Evolutionary conservation across 2,329 filamentous ascomycete genomes (phyloP).

Genomic region (Penicillium sp.): DNA sequence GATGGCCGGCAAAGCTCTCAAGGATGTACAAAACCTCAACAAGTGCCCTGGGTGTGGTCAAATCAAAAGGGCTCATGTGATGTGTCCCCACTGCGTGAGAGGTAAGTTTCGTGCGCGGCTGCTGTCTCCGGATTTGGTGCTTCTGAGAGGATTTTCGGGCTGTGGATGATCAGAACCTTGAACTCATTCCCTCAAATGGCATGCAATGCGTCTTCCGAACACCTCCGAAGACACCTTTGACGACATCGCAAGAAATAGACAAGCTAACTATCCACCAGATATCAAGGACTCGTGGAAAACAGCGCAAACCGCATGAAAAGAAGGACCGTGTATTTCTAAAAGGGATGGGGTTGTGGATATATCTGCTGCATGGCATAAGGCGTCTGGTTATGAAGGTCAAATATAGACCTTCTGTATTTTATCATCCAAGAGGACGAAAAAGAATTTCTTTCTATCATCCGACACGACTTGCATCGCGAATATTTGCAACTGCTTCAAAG

Average conservation of each 20-base stretch:
- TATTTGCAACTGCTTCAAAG: not conserved
- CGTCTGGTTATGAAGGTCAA: constrained; percentile 30
- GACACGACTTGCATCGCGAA: not conserved
- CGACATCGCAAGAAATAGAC: not conserved
- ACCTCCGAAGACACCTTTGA: not conserved
- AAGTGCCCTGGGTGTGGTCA: constrained; percentile 86
- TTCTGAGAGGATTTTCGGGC: not conserved
- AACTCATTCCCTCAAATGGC: not conserved
- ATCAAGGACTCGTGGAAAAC: constrained; percentile 49
- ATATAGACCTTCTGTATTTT: constrained; percentile 7
- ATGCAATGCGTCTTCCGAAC: no score
- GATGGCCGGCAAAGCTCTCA: constrained; percentile 90
- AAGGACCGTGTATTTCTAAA: constrained; percentile 26
- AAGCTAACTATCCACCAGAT: constrained; percentile 27
- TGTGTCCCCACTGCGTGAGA: constrained; percentile 83
- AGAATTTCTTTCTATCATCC: not conserved
- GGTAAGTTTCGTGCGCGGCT: constrained; percentile 55
- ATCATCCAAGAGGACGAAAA: not conserved
- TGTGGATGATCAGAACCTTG: not conserved
- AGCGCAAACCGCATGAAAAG: constrained; percentile 30
- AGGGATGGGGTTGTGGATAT: constrained; percentile 22
- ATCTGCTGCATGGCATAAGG: constrained; percentile 38
- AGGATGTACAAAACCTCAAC: constrained; percentile 84
- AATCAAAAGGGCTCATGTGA: constrained; percentile 79
- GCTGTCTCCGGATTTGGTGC: not conserved